Evolutionary conservation across 495 filamentous ascomycete genomes (phyloP).

Genomic region (Neurospora cerealis): DNA sequence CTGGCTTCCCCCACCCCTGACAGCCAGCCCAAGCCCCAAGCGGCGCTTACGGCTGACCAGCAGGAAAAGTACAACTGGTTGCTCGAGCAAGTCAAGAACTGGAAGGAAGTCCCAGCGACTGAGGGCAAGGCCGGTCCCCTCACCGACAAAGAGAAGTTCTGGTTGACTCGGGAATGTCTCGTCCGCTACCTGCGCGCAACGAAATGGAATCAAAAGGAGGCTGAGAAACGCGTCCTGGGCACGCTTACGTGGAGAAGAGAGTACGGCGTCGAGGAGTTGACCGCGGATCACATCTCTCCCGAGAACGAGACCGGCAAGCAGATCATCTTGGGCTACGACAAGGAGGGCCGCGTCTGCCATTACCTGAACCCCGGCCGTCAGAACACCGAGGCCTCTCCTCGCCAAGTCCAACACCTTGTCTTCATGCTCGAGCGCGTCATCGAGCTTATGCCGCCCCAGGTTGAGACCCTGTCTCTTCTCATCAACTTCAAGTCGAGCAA

Average conservation of each 20-base stretch:
- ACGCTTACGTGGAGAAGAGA: conserved; percentile 86
- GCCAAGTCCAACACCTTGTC: conserved; percentile 88
- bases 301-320: conserved; percentile 98
- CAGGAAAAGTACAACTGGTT: conserved; percentile 70
- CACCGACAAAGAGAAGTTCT: conserved; percentile 73
- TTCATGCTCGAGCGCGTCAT: conserved; percentile 89
- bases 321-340: conserved; percentile 78
- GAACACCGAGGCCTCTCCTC: conserved; percentile 81
- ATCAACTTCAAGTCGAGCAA: conserved; percentile 73
- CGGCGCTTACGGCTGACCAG: conserved; percentile 63
- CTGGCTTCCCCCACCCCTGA: conserved; percentile 51
- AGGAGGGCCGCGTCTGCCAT: conserved; percentile 69
- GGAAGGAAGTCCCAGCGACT: conserved; percentile 59
- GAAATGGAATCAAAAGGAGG: conserved; percentile 73
- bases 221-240: conserved; percentile 64
- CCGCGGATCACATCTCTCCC: conserved; percentile 70
- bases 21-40: conserved; percentile 41
- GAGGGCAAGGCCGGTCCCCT: conserved; percentile 55
- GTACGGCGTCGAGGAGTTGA: conserved; percentile 65
- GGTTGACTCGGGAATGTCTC: conserved; percentile 84
- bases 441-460: conserved; percentile 74
- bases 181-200: conserved; percentile 87
- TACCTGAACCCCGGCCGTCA: conserved; percentile 83
- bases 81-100: conserved; percentile 53
- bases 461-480: conserved; percentile 75